phyloP scores from a whole-genome alignment of 176 grass and related monocot species.

The Eragrostis nindensis region DNA sequence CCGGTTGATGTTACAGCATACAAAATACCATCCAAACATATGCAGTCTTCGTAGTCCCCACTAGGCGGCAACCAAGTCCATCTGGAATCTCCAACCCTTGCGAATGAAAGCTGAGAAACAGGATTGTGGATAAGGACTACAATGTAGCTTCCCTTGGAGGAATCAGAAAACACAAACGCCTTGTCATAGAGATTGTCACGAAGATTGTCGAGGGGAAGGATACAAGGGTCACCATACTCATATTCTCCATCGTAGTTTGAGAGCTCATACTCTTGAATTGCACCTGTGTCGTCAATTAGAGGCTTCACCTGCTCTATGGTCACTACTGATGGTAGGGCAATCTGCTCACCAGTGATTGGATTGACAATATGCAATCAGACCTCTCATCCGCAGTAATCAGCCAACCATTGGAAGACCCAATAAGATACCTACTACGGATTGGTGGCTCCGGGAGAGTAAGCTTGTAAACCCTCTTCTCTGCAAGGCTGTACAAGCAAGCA shows the following conservation, averaged over 20 bases:
- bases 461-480: no score
- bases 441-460: no score
- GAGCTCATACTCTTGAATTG: not conserved
- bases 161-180: not conserved
- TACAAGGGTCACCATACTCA: not conserved
- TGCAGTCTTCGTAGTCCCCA: not conserved
- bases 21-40: not conserved
- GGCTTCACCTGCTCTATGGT: slow-evolving; percentile 10
- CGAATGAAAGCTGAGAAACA: not conserved
- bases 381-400: slow-evolving; percentile 12
- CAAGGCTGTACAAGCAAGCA: no score
- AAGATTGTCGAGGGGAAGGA: no score
- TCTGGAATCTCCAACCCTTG: not conserved
- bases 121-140: slow-evolving; percentile 19
- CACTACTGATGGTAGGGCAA: not conserved
- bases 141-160: not conserved
- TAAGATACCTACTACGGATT: not conserved
- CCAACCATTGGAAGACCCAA: slow-evolving; percentile 15
- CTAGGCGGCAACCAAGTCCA: not conserved
- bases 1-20: not conserved
- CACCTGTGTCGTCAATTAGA: not conserved
- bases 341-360: not conserved
- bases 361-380: not conserved
- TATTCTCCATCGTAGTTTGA: not conserved
- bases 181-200: not conserved